Conservation (phyloP, 495 filamentous ascomycete species). For the Penicillium subrubescens region DNA sequence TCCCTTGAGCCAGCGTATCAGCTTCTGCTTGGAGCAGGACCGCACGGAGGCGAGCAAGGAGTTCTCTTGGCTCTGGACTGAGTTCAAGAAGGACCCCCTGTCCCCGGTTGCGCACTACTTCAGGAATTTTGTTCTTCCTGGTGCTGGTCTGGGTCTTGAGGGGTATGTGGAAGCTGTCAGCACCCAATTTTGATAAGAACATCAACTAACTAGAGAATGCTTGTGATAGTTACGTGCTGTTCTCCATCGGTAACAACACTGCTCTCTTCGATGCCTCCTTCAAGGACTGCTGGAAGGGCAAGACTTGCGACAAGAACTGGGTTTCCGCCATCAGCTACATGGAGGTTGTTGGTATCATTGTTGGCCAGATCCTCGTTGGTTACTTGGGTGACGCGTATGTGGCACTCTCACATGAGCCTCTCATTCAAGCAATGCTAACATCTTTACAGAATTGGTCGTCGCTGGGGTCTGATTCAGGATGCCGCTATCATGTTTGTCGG, state of each 20-base stretch:
- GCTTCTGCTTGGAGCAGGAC: slow-evolving; percentile 70
- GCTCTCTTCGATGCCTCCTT: slow-evolving; percentile 73
- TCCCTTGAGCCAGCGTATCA: slow-evolving; percentile 58
- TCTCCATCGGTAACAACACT: slow-evolving; percentile 84
- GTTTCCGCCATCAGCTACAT: slow-evolving; percentile 75
- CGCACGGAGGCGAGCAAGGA: slow-evolving; percentile 64
- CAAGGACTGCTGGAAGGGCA: slow-evolving; percentile 68
- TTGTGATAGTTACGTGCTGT: slow-evolving; percentile 68
- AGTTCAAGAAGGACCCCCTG: slow-evolving; percentile 79
- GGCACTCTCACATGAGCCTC: background rate
- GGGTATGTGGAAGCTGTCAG: slow-evolving; percentile 35
- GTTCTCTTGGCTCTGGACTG: slow-evolving; percentile 59
- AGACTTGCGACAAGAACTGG: slow-evolving; percentile 72
- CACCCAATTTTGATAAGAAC: background rate
- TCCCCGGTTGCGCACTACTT: slow-evolving; percentile 79
- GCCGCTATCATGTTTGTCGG: slow-evolving; percentile 86
- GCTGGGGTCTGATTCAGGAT: slow-evolving; percentile 90
- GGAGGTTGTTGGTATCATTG: slow-evolving; percentile 83
- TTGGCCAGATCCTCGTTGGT: slow-evolving; percentile 78
- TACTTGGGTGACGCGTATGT: slow-evolving; percentile 56
- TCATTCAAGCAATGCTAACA: background rate
- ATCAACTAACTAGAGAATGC: background rate
- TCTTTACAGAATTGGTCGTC: slow-evolving; percentile 67
- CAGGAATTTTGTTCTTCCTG: slow-evolving; percentile 80
- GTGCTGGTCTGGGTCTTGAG: slow-evolving; percentile 86